Base-by-base conservation (phyloP, 2,329 filamentous ascomycete genomes). In the Nakataea oryzae region DNA sequence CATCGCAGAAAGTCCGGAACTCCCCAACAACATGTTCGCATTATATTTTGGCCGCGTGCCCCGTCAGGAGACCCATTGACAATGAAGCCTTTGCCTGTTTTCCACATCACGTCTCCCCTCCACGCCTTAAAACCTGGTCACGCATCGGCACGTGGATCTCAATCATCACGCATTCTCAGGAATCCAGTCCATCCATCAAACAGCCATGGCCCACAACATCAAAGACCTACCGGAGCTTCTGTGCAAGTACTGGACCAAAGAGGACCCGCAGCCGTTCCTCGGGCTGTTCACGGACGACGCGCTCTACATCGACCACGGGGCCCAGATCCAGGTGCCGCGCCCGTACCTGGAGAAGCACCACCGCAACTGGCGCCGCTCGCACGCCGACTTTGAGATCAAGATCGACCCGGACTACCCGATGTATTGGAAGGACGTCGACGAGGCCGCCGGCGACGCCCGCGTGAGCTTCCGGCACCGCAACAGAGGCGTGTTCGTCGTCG, bases 281-380 rank as follows among this genome's bases (percentile, higher is more conserved):
- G 65, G 65, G 28, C 64, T 65, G 13, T 74, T 84, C 21, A 57
- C 70, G 0, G 73, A 74, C 11, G 77, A 80, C 27, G 70, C 86
- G 3, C 74, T 74, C 21, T 84, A 79, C 0, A 70, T 86, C 30
- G 84, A 86, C 65, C 70, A 78, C 47, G 78, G 80, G n/a, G 84
- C 83, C 1, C 80, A 84, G 65, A 34, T 81, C 74, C 82, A 58
- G 79, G 79, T 34, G 27, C 26, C 27, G 27, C 13, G 29, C 26
- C 54, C 62, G 4, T 57, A 47, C 58, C 30, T 63, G 3, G 58
- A 32, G 17, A 50, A 30, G 47, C 62, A 63, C 32, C 61, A 62
- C 54, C 59, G 57, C 54, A 34, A 57, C 54, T 61, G 62, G 62
- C 59, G 60, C 24, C 58, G 54, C 2, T 58, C 62, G 13, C 62